Evolutionary conservation across 495 filamentous ascomycete species (phyloP).

Genomic region (Rhypophila decipiens): DNA sequence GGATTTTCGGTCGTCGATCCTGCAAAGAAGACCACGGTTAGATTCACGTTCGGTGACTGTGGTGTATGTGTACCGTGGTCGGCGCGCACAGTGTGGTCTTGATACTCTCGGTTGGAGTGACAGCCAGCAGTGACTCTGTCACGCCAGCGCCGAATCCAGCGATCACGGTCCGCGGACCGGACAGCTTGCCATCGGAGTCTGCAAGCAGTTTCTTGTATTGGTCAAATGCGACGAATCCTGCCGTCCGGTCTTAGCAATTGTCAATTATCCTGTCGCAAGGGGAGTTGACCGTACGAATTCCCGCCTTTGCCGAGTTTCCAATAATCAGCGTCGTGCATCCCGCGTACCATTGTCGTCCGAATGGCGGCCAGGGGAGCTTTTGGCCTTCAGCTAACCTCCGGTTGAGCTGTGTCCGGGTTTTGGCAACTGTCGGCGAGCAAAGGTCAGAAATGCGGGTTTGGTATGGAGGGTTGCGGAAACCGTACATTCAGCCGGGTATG

Average conservation of each 20-base stretch:
- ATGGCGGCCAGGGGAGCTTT: slow-evolving; percentile 94
- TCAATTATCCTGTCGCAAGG: not conserved
- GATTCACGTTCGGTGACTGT: not conserved
- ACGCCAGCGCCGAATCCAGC: slow-evolving; percentile 93
- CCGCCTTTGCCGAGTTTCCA: slow-evolving; percentile 92
- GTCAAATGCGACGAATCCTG: slow-evolving; percentile 95
- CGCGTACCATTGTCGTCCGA: slow-evolving; percentile 93
- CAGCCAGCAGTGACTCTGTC: slow-evolving; percentile 86
- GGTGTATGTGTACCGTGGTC: too few relatives aligned
- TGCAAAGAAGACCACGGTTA: slow-evolving; percentile 20
- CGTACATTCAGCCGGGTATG: slow-evolving; percentile 94
- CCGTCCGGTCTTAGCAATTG: not conserved
- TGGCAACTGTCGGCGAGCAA: slow-evolving; percentile 55
- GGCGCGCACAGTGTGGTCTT: slow-evolving; percentile 76
- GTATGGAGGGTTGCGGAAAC: slow-evolving; percentile 1
- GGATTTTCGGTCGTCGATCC: slow-evolving; percentile 92
- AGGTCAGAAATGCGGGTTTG: slow-evolving; percentile 15
- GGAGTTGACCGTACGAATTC: slow-evolving; percentile 62
- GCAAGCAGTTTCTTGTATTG: slow-evolving; percentile 76
- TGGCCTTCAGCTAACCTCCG: slow-evolving; percentile 68
- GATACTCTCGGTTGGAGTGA: slow-evolving; percentile 96
- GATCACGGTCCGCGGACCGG: slow-evolving; percentile 82
- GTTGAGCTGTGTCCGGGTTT: slow-evolving; percentile 92
- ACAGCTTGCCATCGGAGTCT: slow-evolving; percentile 82
- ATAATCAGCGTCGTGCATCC: slow-evolving; percentile 96